phyloP scores from a whole-genome alignment of 768 basidiomycete species.

The Kwoniella sp. region DNA sequence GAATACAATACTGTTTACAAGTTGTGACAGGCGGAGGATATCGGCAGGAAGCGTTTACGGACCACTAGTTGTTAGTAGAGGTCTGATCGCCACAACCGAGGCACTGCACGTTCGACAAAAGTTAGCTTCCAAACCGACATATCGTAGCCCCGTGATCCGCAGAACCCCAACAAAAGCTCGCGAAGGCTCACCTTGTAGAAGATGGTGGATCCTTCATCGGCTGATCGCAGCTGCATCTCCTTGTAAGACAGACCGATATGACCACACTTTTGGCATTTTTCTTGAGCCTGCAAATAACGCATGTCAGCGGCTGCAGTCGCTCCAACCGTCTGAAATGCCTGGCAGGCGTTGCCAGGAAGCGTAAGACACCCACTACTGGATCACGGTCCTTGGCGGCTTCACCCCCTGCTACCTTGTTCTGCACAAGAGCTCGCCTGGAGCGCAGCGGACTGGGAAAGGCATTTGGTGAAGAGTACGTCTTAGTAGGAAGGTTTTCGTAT shows the following conservation, averaged over 20 bases:
- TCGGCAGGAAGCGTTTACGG: no score
- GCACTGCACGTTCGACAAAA: constrained; percentile 7
- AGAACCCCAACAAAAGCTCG: not conserved
- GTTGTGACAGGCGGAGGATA: no score
- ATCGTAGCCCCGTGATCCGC: not conserved
- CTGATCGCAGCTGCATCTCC: constrained; percentile 84
- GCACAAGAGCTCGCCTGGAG: constrained; percentile 78
- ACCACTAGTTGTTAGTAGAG: constrained; percentile 18
- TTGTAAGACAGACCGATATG: constrained; percentile 81
- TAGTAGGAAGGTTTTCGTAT: constrained; percentile 85
- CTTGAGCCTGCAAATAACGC: constrained; percentile 61
- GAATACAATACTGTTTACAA: no score
- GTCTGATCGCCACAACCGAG: constrained; percentile 21
- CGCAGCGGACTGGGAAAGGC: constrained; percentile 86
- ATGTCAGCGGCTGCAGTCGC: not conserved
- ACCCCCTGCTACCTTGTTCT: constrained; percentile 59
- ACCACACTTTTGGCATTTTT: constrained; percentile 83
- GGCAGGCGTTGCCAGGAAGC: not conserved
- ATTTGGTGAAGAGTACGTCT: constrained; percentile 84
- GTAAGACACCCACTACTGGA: constrained; percentile 47
- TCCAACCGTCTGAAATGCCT: not conserved
- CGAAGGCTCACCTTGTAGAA: constrained; percentile 74
- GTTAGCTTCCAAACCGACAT: not conserved
- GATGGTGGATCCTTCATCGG: constrained; percentile 90
- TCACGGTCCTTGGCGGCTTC: constrained; percentile 48